Percentiles rank a stretch among this genome's conserved stretches.
These are phyloP conservation scores for Collariella sp. DNA, from an alignment of 495 filamentous ascomycete species.

Conservation along the genomic window DNA sequence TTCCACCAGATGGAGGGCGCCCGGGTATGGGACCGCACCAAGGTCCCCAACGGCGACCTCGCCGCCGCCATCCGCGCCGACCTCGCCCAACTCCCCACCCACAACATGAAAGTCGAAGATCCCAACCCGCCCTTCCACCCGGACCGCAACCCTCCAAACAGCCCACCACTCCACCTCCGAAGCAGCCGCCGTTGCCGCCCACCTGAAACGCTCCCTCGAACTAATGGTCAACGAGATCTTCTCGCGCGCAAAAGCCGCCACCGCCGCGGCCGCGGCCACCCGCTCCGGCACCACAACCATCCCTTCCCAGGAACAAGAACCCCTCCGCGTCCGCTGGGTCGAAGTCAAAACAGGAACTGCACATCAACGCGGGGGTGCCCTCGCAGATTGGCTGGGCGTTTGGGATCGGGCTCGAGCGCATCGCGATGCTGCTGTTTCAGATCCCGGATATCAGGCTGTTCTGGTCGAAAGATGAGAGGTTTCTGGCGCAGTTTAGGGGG, in stretches of 20 bases:
- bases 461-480: constrained; percentile 80
- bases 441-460: constrained; percentile 97
- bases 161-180: constrained; percentile 63
- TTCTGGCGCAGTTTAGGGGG: constrained; percentile 67
- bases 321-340: constrained; percentile 82
- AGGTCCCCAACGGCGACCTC: constrained; percentile 50
- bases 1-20: constrained; percentile 99
- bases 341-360: constrained; percentile 82
- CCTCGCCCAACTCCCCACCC: constrained; percentile 57
- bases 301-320: constrained; percentile 44
- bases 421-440: constrained; percentile 92
- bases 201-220: constrained; percentile 86
- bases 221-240: constrained; percentile 85
- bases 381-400: constrained; percentile 88
- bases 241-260: constrained; percentile 62
- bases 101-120: constrained; percentile 71
- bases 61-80: constrained; percentile 57
- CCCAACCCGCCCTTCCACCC: constrained; percentile 70
- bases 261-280: constrained; percentile 26
- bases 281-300: neutral
- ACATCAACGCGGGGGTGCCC: constrained; percentile 66
- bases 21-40: constrained; percentile 71
- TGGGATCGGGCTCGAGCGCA: constrained; percentile 82
- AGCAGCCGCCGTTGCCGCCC: constrained; percentile 71
- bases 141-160: constrained; percentile 73